A percentile compares a stretch with the other conserved stretches of the same genome.
These are phyloP conservation scores for Penicillium freii DNA, from an alignment of 2,329 filamentous ascomycete genomes.

Conservation along the genomic window DNA sequence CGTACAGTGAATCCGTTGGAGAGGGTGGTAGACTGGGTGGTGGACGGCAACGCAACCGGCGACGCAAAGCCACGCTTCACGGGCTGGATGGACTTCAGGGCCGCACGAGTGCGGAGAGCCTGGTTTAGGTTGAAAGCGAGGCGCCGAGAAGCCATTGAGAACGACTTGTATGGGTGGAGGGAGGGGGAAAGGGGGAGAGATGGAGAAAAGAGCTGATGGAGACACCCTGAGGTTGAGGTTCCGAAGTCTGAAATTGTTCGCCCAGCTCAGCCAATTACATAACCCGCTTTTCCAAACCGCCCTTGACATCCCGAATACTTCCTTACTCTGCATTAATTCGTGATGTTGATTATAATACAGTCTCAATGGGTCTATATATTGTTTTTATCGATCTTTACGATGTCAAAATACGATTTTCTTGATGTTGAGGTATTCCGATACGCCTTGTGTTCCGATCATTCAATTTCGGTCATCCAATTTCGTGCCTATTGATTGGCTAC, in stretches of 20 bases:
- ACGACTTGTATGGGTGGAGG: slow-evolving; percentile 33
- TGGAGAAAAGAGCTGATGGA: slow-evolving; percentile 46
- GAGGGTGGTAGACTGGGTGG: slow-evolving; percentile 93
- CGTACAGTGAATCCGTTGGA: slow-evolving; percentile 94
- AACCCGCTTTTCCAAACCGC: slow-evolving; percentile 43
- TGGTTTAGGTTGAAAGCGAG: slow-evolving; percentile 92
- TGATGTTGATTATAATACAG: neutral
- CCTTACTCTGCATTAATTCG: slow-evolving; percentile 19
- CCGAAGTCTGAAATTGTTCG: slow-evolving; percentile 48
- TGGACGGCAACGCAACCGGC: slow-evolving; percentile 68
- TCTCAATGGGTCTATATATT: neutral
- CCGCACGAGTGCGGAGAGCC: slow-evolving; percentile 82
- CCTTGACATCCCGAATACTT: slow-evolving; percentile 37
- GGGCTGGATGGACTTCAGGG: slow-evolving; percentile 72
- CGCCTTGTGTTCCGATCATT: neutral
- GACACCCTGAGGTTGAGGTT: slow-evolving; percentile 42
- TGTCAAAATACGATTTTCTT: neutral
- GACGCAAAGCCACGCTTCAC: slow-evolving; percentile 87
- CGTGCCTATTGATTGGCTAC: slow-evolving; percentile 17
- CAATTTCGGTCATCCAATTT: slow-evolving; percentile 12
- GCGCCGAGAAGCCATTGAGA: slow-evolving; percentile 89
- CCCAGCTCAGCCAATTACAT: slow-evolving; percentile 45
- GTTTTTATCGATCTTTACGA: neutral
- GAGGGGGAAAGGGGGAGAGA: slow-evolving; percentile 47
- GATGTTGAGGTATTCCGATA: neutral